Evolutionary conservation across 495 filamentous ascomycete genomes (phyloP).

Genomic region (Podospora pseudoanserina): DNA sequence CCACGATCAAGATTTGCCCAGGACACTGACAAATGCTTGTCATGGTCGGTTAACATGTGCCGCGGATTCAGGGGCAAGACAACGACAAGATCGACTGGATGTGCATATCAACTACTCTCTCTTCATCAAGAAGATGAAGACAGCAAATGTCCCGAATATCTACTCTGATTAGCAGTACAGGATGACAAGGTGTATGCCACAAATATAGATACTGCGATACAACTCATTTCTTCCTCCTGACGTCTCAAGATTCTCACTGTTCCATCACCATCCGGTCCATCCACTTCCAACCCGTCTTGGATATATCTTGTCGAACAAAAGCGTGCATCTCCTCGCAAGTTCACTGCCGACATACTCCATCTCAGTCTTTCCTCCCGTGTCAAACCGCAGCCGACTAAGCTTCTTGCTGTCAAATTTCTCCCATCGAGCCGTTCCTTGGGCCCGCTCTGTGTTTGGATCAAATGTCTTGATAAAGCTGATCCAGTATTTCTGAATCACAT

Average conservation of each 20-base stretch:
- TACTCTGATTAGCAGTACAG: not conserved
- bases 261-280: not conserved
- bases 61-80: not conserved
- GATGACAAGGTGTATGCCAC: not conserved
- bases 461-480: constrained; percentile 62
- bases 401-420: constrained; percentile 29
- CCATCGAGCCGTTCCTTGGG: constrained; percentile 28
- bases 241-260: no score
- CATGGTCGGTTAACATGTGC: not conserved
- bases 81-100: not conserved
- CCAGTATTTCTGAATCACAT: constrained; percentile 65
- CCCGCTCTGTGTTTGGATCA: constrained; percentile 55
- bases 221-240: no score
- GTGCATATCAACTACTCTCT: not conserved
- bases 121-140: not conserved
- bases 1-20: constrained; percentile 4
- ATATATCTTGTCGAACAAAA: constrained; percentile 32
- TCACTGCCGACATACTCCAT: constrained; percentile 54
- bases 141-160: not conserved
- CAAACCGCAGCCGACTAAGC: constrained; percentile 50
- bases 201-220: no score
- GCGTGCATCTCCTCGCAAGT: constrained; percentile 50
- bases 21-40: not conserved
- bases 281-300: not conserved
- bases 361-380: constrained; percentile 48